These are phyloP conservation scores for Dimargaris xerosporica DNA, from an alignment of 192 early-diverging fungal genomes.

Conservation along the genomic window DNA sequence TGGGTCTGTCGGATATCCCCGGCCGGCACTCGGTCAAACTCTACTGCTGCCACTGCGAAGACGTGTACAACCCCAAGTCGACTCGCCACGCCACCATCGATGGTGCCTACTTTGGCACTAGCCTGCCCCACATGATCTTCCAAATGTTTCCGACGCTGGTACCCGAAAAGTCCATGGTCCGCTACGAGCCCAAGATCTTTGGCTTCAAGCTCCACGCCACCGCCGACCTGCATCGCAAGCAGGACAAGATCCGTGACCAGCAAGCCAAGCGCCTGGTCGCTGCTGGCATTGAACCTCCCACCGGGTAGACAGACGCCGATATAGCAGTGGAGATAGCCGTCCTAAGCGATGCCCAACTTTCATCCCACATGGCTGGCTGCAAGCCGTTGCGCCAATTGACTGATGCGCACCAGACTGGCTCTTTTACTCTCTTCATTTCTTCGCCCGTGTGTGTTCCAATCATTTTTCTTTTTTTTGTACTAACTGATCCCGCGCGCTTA, in stretches of 20 bases:
- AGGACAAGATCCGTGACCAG: slow-evolving; percentile 70
- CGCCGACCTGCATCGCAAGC: slow-evolving; percentile 79
- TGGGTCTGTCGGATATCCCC: slow-evolving; percentile 78
- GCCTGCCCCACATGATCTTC: slow-evolving; percentile 91
- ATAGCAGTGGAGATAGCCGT: too few species aligned
- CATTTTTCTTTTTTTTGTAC: too few species aligned
- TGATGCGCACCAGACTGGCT: too few species aligned
- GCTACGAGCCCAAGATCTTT: slow-evolving; percentile 94
- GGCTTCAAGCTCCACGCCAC: slow-evolving; percentile 87
- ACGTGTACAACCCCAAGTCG: slow-evolving; percentile 88
- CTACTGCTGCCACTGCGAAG: slow-evolving; percentile 93
- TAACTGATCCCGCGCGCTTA: too few species aligned
- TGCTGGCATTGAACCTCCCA: neutral
- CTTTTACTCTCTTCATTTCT: neutral
- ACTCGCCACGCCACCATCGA: slow-evolving; percentile 73
- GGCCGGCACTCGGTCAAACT: slow-evolving; percentile 78
- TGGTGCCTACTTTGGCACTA: slow-evolving; percentile 93
- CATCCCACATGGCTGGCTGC: too few species aligned
- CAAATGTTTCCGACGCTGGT: slow-evolving; percentile 74
- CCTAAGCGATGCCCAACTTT: too few species aligned
- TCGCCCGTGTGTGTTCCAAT: neutral
- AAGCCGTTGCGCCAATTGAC: too few species aligned
- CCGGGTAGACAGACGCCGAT: neutral
- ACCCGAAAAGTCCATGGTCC: slow-evolving; percentile 59
- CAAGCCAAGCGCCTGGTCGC: slow-evolving; percentile 26